Evolutionary conservation across 306 rosid species (phyloP), one percentile per base, ranked within the genome.

Genomic region (Prunus kanzakura): DNA sequence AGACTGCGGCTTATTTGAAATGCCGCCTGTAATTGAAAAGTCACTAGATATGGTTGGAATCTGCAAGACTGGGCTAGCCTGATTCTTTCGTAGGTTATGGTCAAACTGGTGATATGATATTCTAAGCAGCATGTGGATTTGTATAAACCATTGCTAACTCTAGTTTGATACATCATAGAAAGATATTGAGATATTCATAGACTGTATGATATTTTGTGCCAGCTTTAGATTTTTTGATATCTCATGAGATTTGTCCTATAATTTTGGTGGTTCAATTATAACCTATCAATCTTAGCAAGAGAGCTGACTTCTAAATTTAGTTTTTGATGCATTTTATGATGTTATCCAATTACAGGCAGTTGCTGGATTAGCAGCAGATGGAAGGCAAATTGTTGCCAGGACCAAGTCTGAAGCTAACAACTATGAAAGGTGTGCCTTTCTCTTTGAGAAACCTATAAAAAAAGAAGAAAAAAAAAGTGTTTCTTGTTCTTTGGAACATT

Each of bases 381-480:
- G 91, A 6, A 83, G 91, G 81, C 89, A 88, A 77, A 85, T 88
- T 65, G 91, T 88, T 65, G 86, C 91, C 56, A 69, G 91, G 79
- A 83, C 91, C 27, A 88, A 92, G 86, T 84, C 97, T 72, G 99
- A 95, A 88, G 97, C 97, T 18, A 87, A 84, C 67, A 95, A 87
- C 77, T 95, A 92, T 35, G 93, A 92, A 83, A 92, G 92, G 98
- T 93, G 81, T 86, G 63, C 67, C 47, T 50, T 38, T 20, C 49
- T 3, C 67, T 6, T 76, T 67, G 80, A 27, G 65, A 20, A 20
- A 2, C 43, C 43, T 6, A 38, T 7, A 1, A 38, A 38, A 38
- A 52, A 32, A 32, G 6, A 32, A 14, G 9, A 15, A 18, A 18
- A 51, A 15, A 51, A 51, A 6, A 14, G 22, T 23, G 13, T 71